Evolutionary conservation across 352 stramenopile species (phyloP).

Genomic region (Globisporangium canariense): DNA sequence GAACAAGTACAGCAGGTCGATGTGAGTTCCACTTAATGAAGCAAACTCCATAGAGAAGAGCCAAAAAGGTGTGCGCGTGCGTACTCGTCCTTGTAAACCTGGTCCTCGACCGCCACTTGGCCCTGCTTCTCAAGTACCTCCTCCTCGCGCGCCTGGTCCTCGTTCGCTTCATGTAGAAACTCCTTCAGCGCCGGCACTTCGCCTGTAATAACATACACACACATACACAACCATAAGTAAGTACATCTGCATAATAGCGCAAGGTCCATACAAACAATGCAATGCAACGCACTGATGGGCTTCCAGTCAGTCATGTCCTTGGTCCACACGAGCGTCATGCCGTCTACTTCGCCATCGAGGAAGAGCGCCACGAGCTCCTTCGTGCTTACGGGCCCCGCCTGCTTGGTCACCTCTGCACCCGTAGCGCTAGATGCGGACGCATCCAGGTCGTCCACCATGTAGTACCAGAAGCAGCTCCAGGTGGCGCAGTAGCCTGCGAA

Average conservation of each 20-base stretch:
- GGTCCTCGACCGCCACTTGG: slow-evolving; percentile 37
- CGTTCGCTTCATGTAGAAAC: slow-evolving; percentile 67
- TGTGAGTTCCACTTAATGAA: too few species aligned
- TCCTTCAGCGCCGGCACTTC: slow-evolving; percentile 60
- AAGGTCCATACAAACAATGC: slow-evolving; percentile 4
- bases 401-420: slow-evolving; percentile 10
- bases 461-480: slow-evolving; percentile 62
- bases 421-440: neutral
- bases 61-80: neutral
- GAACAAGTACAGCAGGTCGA: neutral
- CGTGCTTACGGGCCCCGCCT: slow-evolving; percentile 44
- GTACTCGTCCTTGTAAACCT: slow-evolving; percentile 57
- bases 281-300: slow-evolving; percentile 33
- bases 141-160: slow-evolving; percentile 51
- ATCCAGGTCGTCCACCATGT: slow-evolving; percentile 37
- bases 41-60: neutral
- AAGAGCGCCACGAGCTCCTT: slow-evolving; percentile 57
- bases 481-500: slow-evolving; percentile 51
- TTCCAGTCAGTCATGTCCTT: slow-evolving; percentile 50
- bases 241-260: neutral
- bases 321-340: slow-evolving; percentile 70
- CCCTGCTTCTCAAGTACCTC: slow-evolving; percentile 41
- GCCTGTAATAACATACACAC: slow-evolving; percentile 25
- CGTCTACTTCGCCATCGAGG: slow-evolving; percentile 61
- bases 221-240: neutral